phyloP scores from a whole-genome alignment of 345 rosid genomes.

The Nasturtium officinale region DNA sequence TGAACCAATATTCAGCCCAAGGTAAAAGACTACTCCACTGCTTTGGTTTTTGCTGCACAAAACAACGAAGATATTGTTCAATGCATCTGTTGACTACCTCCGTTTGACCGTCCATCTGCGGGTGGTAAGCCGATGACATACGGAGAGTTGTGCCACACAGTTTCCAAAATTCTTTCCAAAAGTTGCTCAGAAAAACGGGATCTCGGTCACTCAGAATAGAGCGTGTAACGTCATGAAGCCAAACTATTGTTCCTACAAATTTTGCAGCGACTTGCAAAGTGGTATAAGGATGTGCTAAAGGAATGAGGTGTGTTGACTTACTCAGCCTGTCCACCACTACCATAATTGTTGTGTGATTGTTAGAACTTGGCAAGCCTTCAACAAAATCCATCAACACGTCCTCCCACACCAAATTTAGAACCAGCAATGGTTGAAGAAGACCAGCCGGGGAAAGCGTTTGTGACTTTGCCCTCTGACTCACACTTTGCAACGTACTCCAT shows the following conservation, averaged over 20 bases:
- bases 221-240: neutral
- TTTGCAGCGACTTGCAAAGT: neutral
- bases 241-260: neutral
- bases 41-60: fast-evolving
- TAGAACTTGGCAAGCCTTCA: too few species aligned
- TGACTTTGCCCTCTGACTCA: too few species aligned
- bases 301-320: neutral
- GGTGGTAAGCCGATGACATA: neutral
- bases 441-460: too few species aligned
- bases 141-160: fast-evolving
- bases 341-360: neutral
- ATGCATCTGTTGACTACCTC: neutral
- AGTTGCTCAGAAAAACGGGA: neutral
- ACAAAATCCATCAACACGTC: too few species aligned
- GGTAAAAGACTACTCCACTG: neutral
- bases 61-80: neutral
- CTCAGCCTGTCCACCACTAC: neutral
- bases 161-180: neutral
- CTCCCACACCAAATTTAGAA: too few species aligned
- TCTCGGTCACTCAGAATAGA: neutral
- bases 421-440: too few species aligned
- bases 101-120: neutral
- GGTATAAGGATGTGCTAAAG: neutral
- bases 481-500: too few species aligned
- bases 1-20: neutral